These are phyloP conservation scores for Poteriospumella lacustris DNA, from an alignment of 108 stramenopile species.

Conservation along the genomic window DNA sequence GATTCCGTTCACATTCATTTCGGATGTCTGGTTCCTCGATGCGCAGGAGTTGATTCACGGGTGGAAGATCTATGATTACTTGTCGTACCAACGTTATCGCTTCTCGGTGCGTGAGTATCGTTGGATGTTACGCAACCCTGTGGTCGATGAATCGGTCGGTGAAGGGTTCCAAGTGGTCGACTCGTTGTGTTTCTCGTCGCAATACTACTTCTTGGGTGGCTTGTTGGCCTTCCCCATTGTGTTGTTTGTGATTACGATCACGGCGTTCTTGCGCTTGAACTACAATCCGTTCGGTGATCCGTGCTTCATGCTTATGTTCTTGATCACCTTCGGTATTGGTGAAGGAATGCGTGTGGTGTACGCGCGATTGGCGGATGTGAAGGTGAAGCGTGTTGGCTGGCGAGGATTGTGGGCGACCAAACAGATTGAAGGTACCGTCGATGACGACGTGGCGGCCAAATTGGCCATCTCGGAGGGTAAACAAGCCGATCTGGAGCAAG, in stretches of 20 bases:
- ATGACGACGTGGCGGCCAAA: constrained; percentile 76
- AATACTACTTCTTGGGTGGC: constrained; percentile 73
- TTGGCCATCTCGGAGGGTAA: constrained; percentile 78
- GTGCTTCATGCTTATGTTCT: constrained; percentile 57
- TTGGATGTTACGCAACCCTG: constrained; percentile 61
- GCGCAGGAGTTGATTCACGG: constrained; percentile 74
- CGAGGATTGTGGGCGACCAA: constrained; percentile 68
- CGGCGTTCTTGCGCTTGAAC: constrained; percentile 62
- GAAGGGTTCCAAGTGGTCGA: constrained; percentile 67
- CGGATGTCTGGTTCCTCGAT: constrained; percentile 72
- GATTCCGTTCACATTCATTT: constrained; percentile 54
- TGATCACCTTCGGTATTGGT: constrained; percentile 53
- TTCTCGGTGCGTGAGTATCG: constrained; percentile 66
- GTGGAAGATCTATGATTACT: constrained; percentile 76
- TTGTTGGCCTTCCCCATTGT: constrained; percentile 66
- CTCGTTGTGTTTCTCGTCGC: constrained; percentile 68
- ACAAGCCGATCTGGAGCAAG: constrained; percentile 71
- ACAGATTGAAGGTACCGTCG: constrained; percentile 67
- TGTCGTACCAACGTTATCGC: constrained; percentile 71
- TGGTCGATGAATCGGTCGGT: constrained; percentile 67
- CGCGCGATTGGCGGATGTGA: constrained; percentile 43
- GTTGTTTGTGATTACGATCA: constrained; percentile 61
- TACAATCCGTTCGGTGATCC: constrained; percentile 73
- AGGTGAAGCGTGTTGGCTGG: constrained; percentile 60
- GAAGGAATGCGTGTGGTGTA: constrained; percentile 54